Percentiles rank a stretch among this genome's conserved stretches.
These are phyloP conservation scores for Tanacetum coccineum DNA, from an alignment of 129 eudicot genomes.

Conservation along the genomic window DNA sequence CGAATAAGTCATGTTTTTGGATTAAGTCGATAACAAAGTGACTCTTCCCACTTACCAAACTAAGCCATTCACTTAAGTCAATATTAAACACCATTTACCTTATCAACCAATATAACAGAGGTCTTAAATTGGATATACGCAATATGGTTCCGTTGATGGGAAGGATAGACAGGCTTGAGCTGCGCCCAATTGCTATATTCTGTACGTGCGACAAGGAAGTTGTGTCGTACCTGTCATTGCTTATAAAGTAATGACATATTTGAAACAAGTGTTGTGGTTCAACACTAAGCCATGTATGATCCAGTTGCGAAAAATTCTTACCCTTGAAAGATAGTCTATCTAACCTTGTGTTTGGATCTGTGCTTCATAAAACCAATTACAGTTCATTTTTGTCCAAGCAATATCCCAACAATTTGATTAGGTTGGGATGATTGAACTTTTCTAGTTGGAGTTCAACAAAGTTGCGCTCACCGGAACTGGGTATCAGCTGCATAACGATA, in stretches of 20 bases:
- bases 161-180: slow-evolving; percentile 27
- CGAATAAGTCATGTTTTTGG: too few relatives aligned
- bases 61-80: too few relatives aligned
- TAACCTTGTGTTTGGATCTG: not conserved
- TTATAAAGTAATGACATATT: not conserved
- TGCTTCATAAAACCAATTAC: slow-evolving; percentile 8
- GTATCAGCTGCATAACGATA: slow-evolving; percentile 17
- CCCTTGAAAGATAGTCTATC: slow-evolving; percentile 19
- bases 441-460: slow-evolving; percentile 9
- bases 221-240: slow-evolving; percentile 8
- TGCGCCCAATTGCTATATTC: slow-evolving; percentile 25
- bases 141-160: slow-evolving; percentile 11
- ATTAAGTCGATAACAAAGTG: too few relatives aligned
- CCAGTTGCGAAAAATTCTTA: not conserved
- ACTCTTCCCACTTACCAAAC: too few relatives aligned
- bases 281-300: too few relatives aligned
- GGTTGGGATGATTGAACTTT: slow-evolving; percentile 20
- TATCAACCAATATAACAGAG: slow-evolving; percentile 21
- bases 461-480: too few relatives aligned
- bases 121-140: slow-evolving; percentile 20
- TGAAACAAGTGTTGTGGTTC: too few relatives aligned
- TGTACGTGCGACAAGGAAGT: slow-evolving; percentile 24
- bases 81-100: not conserved
- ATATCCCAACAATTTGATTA: slow-evolving; percentile 18
- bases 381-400: not conserved